A percentile compares a stretch with the other conserved stretches of the same genome.
Evolutionary conservation across 1,139 yeast species (phyloP).

Genomic region (Kodamaea sp.): DNA sequence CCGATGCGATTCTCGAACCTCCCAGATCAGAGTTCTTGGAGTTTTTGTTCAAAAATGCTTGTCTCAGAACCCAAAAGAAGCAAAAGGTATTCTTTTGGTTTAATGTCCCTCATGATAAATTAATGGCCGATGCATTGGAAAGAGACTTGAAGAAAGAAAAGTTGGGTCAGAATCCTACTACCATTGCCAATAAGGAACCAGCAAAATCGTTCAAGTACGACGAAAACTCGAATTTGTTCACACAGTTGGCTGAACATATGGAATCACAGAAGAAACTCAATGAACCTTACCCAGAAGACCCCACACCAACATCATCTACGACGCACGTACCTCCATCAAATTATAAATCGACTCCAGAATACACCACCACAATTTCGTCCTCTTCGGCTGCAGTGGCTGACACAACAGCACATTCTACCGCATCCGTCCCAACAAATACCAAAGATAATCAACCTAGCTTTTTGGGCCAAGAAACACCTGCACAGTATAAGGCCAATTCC

Average conservation of each 20-base stretch:
- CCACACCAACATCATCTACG: constrained; percentile 1
- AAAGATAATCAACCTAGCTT: constrained; percentile 15
- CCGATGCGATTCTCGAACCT: constrained; percentile 84
- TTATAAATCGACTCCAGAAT: constrained; percentile 1
- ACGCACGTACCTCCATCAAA: background rate
- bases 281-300: background rate
- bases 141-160: constrained; percentile 84
- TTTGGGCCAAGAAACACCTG: constrained; percentile 27
- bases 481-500: constrained; percentile 21
- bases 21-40: constrained; percentile 87
- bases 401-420: too few relatives aligned
- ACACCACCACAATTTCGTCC: background rate
- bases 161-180: constrained; percentile 57
- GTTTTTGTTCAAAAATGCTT: constrained; percentile 80
- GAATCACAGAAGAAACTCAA: constrained; percentile 28
- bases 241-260: constrained; percentile 52
- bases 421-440: too few relatives aligned
- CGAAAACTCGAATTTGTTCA: constrained; percentile 45
- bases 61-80: constrained; percentile 92
- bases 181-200: constrained; percentile 60
- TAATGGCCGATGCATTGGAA: constrained; percentile 92
- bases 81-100: constrained; percentile 98
- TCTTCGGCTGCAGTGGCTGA: background rate
- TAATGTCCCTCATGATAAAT: constrained; percentile 89
- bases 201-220: constrained; percentile 62